These are phyloP conservation scores for Corymbia citriodora DNA, from an alignment of 441 rosid genomes.

Conservation along the genomic window DNA sequence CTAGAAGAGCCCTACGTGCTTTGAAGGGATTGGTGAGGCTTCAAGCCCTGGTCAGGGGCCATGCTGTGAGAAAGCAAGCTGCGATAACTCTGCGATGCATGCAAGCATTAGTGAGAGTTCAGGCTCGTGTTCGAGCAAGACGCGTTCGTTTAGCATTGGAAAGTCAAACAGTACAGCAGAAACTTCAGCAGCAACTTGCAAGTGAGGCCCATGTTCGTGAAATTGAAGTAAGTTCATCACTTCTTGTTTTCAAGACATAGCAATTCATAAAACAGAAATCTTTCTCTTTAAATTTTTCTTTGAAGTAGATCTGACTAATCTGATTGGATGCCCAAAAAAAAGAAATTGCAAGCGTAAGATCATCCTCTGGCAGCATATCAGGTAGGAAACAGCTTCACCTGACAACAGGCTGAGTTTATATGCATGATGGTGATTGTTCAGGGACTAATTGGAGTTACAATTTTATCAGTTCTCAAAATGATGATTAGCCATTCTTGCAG, in stretches of 20 bases:
- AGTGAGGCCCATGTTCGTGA: constrained; percentile 82
- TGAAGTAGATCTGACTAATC: not conserved
- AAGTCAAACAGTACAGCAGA: constrained; percentile 70
- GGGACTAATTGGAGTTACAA: not conserved
- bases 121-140: constrained; percentile 97
- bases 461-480: not conserved
- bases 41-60: constrained; percentile 98
- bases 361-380: not conserved
- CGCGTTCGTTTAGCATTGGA: constrained; percentile 93
- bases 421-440: not conserved
- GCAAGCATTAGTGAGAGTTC: constrained; percentile 99
- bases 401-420: not conserved
- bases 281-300: not conserved
- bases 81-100: constrained; percentile 98
- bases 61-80: constrained; percentile 98
- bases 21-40: constrained; percentile 97
- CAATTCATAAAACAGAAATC: not conserved
- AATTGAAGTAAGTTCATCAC: constrained; percentile 57
- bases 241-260: not conserved
- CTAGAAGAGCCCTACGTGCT: constrained; percentile 95
- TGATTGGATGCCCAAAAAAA: not conserved
- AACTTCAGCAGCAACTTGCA: constrained; percentile 70
- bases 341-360: not conserved
- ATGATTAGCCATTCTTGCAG: not conserved
- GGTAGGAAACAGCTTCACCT: not conserved